Base-by-base conservation (phyloP, 2,329 filamentous ascomycete genomes). In the Diaporthe ampelina region DNA sequence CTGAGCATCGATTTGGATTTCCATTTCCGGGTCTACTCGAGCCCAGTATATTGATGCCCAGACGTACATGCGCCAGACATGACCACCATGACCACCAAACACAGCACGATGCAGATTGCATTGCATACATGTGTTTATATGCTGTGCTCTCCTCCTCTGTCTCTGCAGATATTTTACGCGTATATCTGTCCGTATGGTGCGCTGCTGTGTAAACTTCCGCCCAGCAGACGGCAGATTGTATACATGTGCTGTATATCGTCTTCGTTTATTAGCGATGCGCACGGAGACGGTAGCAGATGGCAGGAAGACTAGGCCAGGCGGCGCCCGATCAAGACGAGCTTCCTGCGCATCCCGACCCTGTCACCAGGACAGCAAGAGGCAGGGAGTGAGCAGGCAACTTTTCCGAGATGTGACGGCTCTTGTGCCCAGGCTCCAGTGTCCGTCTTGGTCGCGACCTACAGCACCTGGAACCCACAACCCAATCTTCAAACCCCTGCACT, bases 331-430 rank as follows among this genome's bases (percentile, higher is more conserved):
- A n/a, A 52, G 32, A 52, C 63, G 63, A 37, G 63, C 63, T 67
- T 67, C 29, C 61, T 67, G 61, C 61, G 29, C 61, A 52, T 52
- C 45, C 61, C n/a, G 32, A 52, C 24, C 29, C 63, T 32, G 37
- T 67, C 63, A 67, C 45, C 63, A 52, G 63, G 58, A 45, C 58
- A 63, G 15, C 7, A 29, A 21, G 24, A 45, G 45, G 29, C 45
- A 52, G 45, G 45, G 9, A 37, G 63, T 6, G 21, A 52, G 63
- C 61, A 67, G 63, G 45, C 45, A 40, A 52, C 63, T 52, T 67
- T 67, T 67, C 45, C 63, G 63, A 67, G 63, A 67, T 67, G 63
- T 67, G 63, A 67, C 45, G 29, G 63, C 48, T 67, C 63, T 52
- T 26, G 9, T 67, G 63, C 63, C 63, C 63, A 67, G 63, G 63